Percentiles rank a stretch among this genome's conserved stretches.
Conservation (phyloP, 306 rosid species). For the Notholithocarpus densiflorus region DNA sequence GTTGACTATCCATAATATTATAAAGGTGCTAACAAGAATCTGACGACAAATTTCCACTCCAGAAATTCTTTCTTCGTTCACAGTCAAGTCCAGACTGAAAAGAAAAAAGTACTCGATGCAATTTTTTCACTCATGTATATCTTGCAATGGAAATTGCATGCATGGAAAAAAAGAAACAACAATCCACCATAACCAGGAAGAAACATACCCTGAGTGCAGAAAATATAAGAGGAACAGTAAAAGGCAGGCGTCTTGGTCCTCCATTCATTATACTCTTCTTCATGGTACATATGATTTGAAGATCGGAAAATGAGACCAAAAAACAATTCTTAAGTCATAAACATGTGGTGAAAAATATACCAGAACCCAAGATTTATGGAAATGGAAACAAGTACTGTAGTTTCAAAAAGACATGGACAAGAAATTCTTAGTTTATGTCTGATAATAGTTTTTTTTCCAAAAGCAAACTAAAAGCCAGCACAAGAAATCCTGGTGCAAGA, state of each 20-base stretch:
- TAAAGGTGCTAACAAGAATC: background rate
- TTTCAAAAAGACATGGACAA: background rate
- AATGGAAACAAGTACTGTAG: background rate
- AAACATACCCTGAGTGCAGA: constrained; percentile 76
- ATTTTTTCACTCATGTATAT: background rate
- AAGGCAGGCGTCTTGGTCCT: constrained; percentile 83
- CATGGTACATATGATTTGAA: constrained; percentile 65
- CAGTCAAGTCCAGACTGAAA: background rate
- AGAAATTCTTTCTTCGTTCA: background rate
- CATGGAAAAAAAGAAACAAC: background rate
- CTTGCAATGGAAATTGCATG: background rate
- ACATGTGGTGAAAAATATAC: background rate
- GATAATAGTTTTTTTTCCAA: no score
- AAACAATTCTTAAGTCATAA: constrained; percentile 4
- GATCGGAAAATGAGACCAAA: background rate
- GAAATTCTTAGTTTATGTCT: no score
- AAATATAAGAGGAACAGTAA: constrained; percentile 75
- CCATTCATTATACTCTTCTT: constrained; percentile 84
- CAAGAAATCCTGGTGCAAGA: no score
- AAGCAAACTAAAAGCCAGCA: no score
- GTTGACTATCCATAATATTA: background rate
- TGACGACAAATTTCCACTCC: background rate
- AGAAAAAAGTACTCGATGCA: background rate
- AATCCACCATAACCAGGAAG: background rate
- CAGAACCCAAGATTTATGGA: background rate